Percentiles rank a stretch among this genome's conserved stretches.
Evolutionary conservation across 352 stramenopile genomes (phyloP).

Genomic region (Phytophthora idaei): DNA sequence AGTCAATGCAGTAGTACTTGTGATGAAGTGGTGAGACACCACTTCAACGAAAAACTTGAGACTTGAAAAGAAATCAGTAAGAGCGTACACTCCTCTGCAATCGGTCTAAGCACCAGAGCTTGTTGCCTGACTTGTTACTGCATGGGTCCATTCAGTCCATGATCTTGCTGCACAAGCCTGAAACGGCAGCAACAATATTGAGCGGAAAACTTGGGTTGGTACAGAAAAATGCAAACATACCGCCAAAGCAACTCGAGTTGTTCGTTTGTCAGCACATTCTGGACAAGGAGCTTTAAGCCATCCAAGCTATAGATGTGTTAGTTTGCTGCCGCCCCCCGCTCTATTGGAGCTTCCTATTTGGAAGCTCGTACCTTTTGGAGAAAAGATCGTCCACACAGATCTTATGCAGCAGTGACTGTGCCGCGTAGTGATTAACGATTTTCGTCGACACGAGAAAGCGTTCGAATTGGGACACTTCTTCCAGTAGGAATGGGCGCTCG

Average conservation of each 20-base stretch:
- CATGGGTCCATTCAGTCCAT: conserved; percentile 28
- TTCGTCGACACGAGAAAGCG: conserved; percentile 72
- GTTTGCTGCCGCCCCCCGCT: no score
- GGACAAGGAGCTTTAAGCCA: conserved; percentile 41
- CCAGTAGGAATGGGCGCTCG: conserved; percentile 69
- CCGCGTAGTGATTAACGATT: conserved; percentile 64
- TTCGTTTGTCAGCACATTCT: conserved; percentile 41
- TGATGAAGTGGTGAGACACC: neutral
- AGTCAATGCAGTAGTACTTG: neutral
- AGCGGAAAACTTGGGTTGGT: neutral
- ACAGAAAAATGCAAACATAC: conserved; percentile 23
- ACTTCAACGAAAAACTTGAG: neutral
- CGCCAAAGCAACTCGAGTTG: conserved; percentile 56
- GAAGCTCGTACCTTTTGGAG: conserved; percentile 38
- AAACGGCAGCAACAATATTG: neutral
- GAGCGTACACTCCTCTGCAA: neutral
- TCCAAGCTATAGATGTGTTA: conserved; percentile 36
- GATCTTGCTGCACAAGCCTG: conserved; percentile 36
- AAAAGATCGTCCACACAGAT: conserved; percentile 65
- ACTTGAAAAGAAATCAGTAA: no score
- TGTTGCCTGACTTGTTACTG: conserved; percentile 1
- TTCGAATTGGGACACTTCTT: conserved; percentile 81
- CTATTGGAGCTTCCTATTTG: no score
- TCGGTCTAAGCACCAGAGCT: neutral
- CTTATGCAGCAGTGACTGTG: conserved; percentile 74